Evolutionary conservation across 73 alveolate genomes (phyloP), one percentile per base, ranked within the genome.

Genomic region (Uronychia setigera): DNA sequence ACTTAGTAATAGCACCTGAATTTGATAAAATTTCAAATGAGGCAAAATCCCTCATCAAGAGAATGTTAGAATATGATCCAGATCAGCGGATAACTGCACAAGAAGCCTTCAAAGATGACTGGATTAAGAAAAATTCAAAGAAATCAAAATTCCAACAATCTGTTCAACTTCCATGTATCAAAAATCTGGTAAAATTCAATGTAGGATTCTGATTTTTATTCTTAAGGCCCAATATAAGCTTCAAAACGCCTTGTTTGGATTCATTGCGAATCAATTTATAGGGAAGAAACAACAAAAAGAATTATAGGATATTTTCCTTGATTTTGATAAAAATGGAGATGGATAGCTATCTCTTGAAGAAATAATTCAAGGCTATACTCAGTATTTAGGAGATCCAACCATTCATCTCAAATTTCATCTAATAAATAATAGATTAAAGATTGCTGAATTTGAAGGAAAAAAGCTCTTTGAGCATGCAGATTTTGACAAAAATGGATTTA

Each of bases 341-440:
- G 95, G 95, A 32, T 78, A 83, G 77, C 76, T 89, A 35, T 89
- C 95, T 29, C 59, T 31, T 58, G 85, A 84, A 75, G 95, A 89
- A 76, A 46, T 89, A 46, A 59, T 32, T 33, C 31, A 34, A 29
- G 90, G 89, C 26, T 80, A 80, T 46, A 34, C 76, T 29, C 59
- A 79, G 26, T 35, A 77, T 29, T 31, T 77, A 26, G 83, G 83
- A 26, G 89, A 87, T 35, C 79, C 74, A 35, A 59, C 89, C 58
- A n/a, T n/a, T n/a, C n/a, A n/a, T n/a, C n/a, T n/a, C n/a, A n/a
- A n/a, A n/a, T n/a, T n/a, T n/a, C n/a, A n/a, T n/a, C n/a, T n/a
- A n/a, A n/a, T n/a, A n/a, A n/a, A n/a, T n/a, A n/a, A n/a, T n/a
- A n/a, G n/a, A n/a, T n/a, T n/a, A n/a, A n/a, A n/a, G n/a, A 75